Evolutionary conservation across 116 monocot species (phyloP).

Genomic region (Iris pallida): DNA sequence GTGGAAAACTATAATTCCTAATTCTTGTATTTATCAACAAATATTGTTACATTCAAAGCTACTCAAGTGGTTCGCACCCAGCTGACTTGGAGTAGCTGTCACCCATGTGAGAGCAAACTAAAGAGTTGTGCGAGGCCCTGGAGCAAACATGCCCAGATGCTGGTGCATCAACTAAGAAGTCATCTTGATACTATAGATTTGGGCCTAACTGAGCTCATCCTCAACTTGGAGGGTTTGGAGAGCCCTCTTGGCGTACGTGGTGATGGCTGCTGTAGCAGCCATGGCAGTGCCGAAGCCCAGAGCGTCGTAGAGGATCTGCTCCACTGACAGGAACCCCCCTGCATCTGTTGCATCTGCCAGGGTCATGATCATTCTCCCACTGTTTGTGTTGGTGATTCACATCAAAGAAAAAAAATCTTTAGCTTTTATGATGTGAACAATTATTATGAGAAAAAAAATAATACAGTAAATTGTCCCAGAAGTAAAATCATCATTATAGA

Average conservation of each 20-base stretch:
- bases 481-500: too few species aligned
- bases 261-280: conserved; percentile 19
- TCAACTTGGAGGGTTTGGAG: conserved; percentile 12
- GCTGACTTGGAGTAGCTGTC: neutral
- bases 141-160: neutral
- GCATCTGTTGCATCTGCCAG: conserved; percentile 10
- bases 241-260: conserved; percentile 15
- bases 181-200: neutral
- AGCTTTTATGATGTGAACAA: too few species aligned
- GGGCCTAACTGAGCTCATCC: neutral
- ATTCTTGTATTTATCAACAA: neutral
- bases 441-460: too few species aligned
- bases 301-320: conserved; percentile 14
- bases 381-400: neutral
- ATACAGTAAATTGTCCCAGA: too few species aligned
- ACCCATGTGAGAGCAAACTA: neutral
- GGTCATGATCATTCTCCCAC: conserved; percentile 15
- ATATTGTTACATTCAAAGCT: neutral
- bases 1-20: neutral
- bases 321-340: conserved; percentile 4
- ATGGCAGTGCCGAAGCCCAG: conserved; percentile 12
- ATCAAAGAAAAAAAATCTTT: neutral
- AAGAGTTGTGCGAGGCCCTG: too few species aligned
- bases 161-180: neutral
- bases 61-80: neutral